These are phyloP conservation scores for Backusella liffmaniae DNA, from an alignment of 192 early-diverging fungal species.

Conservation along the genomic window DNA sequence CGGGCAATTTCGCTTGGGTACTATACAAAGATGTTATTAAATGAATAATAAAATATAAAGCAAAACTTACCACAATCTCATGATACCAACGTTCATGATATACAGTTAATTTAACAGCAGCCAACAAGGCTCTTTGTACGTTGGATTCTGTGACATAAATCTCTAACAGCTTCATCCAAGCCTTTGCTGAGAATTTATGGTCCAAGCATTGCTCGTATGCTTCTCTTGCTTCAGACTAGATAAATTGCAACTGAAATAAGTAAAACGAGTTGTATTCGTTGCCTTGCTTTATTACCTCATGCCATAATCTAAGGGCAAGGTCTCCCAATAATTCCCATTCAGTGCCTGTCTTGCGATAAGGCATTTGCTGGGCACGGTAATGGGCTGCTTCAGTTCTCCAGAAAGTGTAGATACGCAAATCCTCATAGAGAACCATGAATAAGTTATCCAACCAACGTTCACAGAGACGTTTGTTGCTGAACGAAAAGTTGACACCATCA, in stretches of 20 bases:
- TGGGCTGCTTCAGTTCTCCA: constrained; percentile 87
- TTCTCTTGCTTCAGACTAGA: constrained; percentile 83
- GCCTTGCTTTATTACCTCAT: constrained; percentile 52
- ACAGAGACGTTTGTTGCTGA: constrained; percentile 94
- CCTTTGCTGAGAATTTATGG: constrained; percentile 89
- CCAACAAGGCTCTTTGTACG: constrained; percentile 75
- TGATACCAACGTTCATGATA: constrained; percentile 91
- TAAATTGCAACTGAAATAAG: not conserved
- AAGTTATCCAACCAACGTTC: constrained; percentile 99
- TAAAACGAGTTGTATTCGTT: not conserved
- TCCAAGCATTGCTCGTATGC: constrained; percentile 86
- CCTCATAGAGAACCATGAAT: constrained; percentile 98
- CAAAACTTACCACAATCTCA: constrained; percentile 72
- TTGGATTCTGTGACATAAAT: constrained; percentile 79
- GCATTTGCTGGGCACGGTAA: constrained; percentile 66
- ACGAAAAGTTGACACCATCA: constrained; percentile 62
- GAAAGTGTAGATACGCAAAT: constrained; percentile 88
- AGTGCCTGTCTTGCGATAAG: constrained; percentile 90
- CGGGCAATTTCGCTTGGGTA: constrained; percentile 89
- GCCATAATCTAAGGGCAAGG: constrained; percentile 81
- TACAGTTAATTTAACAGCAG: constrained; percentile 79
- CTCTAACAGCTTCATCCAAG: constrained; percentile 85
- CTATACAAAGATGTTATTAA: constrained; percentile 32
- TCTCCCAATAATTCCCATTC: constrained; percentile 99
- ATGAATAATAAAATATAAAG: not conserved